These are phyloP conservation scores for Hyphopichia pseudoburtonii DNA, from an alignment of 1,139 yeast genomes.

Conservation along the genomic window DNA sequence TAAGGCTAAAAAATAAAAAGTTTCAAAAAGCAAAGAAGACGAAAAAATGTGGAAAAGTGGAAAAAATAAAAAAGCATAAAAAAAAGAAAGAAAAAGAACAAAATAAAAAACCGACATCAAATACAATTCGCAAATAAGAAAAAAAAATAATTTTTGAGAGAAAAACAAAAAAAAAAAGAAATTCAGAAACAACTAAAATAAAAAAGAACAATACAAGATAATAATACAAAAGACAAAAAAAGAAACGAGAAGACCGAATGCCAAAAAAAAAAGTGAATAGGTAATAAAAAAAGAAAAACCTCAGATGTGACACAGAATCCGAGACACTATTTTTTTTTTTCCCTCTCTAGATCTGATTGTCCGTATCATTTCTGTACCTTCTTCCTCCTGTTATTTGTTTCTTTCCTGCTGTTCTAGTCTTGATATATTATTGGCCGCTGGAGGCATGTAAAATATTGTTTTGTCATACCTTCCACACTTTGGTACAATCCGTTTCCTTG, in stretches of 20 bases:
- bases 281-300: too few species aligned
- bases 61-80: too few species aligned
- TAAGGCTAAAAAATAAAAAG: too few species aligned
- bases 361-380: not conserved
- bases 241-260: not conserved
- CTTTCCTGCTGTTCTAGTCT: not conserved
- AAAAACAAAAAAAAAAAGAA: too few species aligned
- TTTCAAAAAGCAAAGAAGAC: too few species aligned
- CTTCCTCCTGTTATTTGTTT: not conserved
- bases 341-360: slow-evolving; percentile 1
- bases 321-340: not conserved
- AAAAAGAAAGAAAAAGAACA: too few species aligned
- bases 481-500: too few species aligned
- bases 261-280: too few species aligned
- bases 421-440: too few species aligned
- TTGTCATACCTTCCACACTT: too few species aligned
- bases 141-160: not conserved
- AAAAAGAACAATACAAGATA: not conserved
- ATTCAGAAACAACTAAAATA: too few species aligned
- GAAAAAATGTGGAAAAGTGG: not conserved
- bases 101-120: not conserved
- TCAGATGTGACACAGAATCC: slow-evolving; percentile 1
- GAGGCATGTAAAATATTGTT: too few species aligned
- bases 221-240: not conserved
- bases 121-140: not conserved